Percentiles rank a stretch among this genome's conserved stretches.
phyloP scores from a whole-genome alignment of 176 grass and related monocot species.

The Musa acuminata region DNA sequence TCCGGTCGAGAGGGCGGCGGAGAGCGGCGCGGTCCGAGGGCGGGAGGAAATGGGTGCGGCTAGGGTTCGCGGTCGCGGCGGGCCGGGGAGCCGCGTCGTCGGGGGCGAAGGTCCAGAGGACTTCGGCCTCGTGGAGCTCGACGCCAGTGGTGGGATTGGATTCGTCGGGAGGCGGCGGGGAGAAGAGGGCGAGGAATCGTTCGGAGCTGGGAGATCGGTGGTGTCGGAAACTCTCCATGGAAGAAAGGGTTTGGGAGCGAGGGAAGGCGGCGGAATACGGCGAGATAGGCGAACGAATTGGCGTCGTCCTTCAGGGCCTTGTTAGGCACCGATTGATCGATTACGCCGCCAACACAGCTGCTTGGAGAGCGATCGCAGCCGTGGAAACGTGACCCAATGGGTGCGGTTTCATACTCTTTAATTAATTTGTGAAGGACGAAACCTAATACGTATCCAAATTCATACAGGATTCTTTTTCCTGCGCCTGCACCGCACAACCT shows the following conservation, averaged over 20 bases:
- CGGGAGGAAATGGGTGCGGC: not conserved
- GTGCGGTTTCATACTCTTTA: no score
- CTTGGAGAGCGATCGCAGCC: no score
- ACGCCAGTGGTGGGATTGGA: slow-evolving; percentile 2
- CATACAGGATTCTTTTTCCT: no score
- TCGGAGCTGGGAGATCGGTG: slow-evolving; percentile 8
- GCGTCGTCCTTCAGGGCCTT: not conserved
- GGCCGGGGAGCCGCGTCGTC: not conserved
- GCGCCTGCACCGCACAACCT: no score
- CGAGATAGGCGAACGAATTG: not conserved
- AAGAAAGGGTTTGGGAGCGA: not conserved
- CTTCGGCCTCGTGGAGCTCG: slow-evolving; percentile 19
- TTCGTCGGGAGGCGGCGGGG: not conserved
- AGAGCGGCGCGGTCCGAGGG: slow-evolving; percentile 3
- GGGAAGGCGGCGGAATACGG: not conserved
- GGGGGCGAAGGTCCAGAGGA: not conserved
- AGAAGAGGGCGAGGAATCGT: slow-evolving; percentile 10
- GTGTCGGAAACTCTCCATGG: slow-evolving; percentile 7
- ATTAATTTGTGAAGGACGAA: no score
- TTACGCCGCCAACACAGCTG: not conserved
- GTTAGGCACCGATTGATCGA: not conserved
- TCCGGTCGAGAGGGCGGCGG: not conserved
- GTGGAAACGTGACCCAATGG: no score
- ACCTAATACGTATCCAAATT: no score
- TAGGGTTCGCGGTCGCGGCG: not conserved